A percentile compares a stretch with the other conserved stretches of the same genome.
phyloP scores from a whole-genome alignment of 2,329 filamentous ascomycete species.

The Pseudogymnoascus sp. region DNA sequence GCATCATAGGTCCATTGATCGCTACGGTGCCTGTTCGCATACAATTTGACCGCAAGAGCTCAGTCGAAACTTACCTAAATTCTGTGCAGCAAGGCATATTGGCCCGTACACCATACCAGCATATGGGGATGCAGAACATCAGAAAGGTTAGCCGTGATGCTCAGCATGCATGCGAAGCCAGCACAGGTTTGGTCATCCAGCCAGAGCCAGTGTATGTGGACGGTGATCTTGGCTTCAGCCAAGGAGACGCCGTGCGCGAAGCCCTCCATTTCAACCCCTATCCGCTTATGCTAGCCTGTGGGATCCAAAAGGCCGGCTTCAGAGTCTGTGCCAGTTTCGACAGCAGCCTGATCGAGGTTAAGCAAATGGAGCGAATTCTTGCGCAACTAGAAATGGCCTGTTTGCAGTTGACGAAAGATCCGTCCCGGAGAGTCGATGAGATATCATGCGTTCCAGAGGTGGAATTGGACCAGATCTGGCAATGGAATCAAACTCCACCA shows the following conservation, averaged over 20 bases:
- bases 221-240: conserved; percentile 31
- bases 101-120: conserved; percentile 36
- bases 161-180: conserved; percentile 18
- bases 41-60: conserved; percentile 24
- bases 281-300: conserved; percentile 42
- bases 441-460: conserved; percentile 32
- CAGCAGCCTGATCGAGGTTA: conserved; percentile 28
- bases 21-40: conserved; percentile 38
- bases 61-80: conserved; percentile 37
- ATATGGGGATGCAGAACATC: conserved; percentile 24
- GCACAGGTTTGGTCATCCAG: conserved; percentile 20
- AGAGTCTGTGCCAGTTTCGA: conserved; percentile 39
- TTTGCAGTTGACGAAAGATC: conserved; percentile 19
- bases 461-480: conserved; percentile 37
- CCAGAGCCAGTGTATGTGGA: conserved; percentile 31
- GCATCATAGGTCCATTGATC: conserved; percentile 38
- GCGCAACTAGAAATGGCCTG: conserved; percentile 30
- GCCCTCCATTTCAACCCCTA: conserved; percentile 40
- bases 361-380: conserved; percentile 34
- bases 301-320: conserved; percentile 36
- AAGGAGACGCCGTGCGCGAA: conserved; percentile 28
- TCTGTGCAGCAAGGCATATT: conserved; percentile 40
- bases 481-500: conserved; percentile 34
- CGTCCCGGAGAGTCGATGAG: conserved; percentile 25
- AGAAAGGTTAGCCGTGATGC: conserved; percentile 20